Evolutionary conservation across 83 land plant genomes (phyloP), one percentile per base, ranked within the genome.

Genomic region (Picea abies): DNA sequence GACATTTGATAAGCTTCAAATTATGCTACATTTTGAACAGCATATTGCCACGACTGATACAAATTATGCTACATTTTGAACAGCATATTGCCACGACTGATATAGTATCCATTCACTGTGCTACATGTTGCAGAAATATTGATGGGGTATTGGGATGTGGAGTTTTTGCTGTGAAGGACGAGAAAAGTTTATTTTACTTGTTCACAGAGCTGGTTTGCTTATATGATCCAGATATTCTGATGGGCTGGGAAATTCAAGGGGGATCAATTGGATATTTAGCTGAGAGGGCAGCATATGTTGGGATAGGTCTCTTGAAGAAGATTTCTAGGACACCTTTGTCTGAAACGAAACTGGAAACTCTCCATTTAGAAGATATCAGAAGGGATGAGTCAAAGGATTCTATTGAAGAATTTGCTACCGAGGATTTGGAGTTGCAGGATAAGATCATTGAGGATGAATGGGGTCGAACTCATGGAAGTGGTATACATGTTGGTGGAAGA

Each of bases 191-290:
- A 41, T 76, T 95, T 79, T 69, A 88, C 6, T 87, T 89, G 79
- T 94, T 97, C 72, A 82, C 86, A 68, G 85, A 88, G 82, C 79
- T 95, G 22, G 88, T 94, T 66, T 82, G 84, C 20, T 71, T 87
- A 39, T 80, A 86, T 79, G 99, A 97, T 84, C 99, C 99, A 56
- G 99, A 97, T 86, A 90, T 97, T 47, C 72, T 97, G 72, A 85
- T 97, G 81, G 99, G 99, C 23, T 97, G 99, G 99, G 99, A 97
- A 86, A 83, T 96, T 75, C 99, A 97, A 78, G 88, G 98, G 75
- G 86, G 81, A 61, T 97, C 99, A 26, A 84, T 97, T 81, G 99
- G 99, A 19, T 91, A 87, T 82, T 80, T 97, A 79, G 98, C 98
- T 60, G 99, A 97, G 84, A 92, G 99, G 82, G 91, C 99, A 52